Conservation (phyloP, 441 rosid genomes). For the Croton setiger region DNA sequence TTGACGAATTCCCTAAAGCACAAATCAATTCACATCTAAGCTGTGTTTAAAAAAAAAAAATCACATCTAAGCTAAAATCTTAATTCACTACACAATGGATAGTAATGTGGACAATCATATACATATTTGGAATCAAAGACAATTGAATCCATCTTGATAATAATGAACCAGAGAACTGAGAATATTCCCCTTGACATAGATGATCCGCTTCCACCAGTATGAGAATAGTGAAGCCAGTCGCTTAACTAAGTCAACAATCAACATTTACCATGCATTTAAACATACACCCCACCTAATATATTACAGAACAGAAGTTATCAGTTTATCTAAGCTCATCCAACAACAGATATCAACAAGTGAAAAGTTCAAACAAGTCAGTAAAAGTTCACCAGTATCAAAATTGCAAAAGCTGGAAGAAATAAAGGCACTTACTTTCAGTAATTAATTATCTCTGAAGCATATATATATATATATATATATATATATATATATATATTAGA, state of each 20-base stretch:
- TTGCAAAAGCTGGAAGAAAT: not conserved
- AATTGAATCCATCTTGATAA: not conserved
- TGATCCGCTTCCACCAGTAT: not conserved
- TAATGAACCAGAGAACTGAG: not conserved
- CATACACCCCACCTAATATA: not conserved
- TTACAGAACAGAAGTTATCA: not conserved
- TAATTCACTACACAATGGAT: not conserved
- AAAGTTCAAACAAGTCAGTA: not conserved
- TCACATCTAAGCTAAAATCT: constrained; percentile 3
- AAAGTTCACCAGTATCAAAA: not conserved
- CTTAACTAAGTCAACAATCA: not conserved
- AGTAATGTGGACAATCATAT: not conserved
- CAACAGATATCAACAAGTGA: not conserved
- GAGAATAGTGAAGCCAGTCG: not conserved
- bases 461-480: no score
- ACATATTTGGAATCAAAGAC: not conserved
- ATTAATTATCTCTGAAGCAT: no score
- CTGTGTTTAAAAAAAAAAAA: not conserved
- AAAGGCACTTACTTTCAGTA: no score
- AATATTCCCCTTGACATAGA: not conserved
- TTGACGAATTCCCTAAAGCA: constrained; percentile 61
- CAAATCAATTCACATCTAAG: not conserved
- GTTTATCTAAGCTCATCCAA: not conserved
- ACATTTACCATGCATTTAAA: not conserved
- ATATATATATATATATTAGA: no score